Base-by-base conservation (phyloP, 495 filamentous ascomycete genomes). In the Letharia columbiana region DNA sequence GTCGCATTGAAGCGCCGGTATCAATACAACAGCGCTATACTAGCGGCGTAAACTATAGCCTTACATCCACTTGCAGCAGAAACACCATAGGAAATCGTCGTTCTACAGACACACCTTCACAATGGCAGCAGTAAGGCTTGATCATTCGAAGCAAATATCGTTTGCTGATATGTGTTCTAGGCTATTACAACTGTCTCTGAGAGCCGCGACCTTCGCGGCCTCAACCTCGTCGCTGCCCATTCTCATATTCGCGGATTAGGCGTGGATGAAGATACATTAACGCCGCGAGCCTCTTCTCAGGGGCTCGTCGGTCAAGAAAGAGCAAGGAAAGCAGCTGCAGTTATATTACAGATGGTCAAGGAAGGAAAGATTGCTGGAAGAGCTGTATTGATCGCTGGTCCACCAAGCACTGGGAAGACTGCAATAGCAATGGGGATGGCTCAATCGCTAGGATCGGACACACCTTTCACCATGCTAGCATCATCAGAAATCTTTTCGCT, bases 341-440 rank as follows among this genome's bases (percentile, higher is more conserved):
- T 99, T 31, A 92, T 99, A 66, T 74, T 99, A 67, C 91, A 97
- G 76, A 98, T 99, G 92, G 95, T 96, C 66, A 96, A 94, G 77
- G 91, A 95, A 71, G 93, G 93, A 69, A 98, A 96, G 77, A 98
- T 99, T 78, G 95, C 95, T 60, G 94, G 94, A 56, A 86, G 93
- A 69, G 94, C 94, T 23, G 90, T 98, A 28, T 80, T 99, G 68
- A 96, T 99, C 69, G 93, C 94, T 62, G 94, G 94, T 1, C 94
- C 95, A 63, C 95, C 94, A 20, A 97, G 94, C 77, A 99, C 94
- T 39, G 94, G 94, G 61, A 99, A 99, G 80, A 98, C 94, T 1
- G 94, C 94, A 44, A 95, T 99, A 72, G 94, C 95, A 40, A 97
- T 98, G 90, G 94, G 92, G 49, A 97, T 99, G 93, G 89, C 93